A percentile compares a stretch with the other conserved stretches of the same genome.
These are phyloP conservation scores for Phytophthora niederhauseri DNA, from an alignment of 352 stramenopile genomes.

Conservation along the genomic window DNA sequence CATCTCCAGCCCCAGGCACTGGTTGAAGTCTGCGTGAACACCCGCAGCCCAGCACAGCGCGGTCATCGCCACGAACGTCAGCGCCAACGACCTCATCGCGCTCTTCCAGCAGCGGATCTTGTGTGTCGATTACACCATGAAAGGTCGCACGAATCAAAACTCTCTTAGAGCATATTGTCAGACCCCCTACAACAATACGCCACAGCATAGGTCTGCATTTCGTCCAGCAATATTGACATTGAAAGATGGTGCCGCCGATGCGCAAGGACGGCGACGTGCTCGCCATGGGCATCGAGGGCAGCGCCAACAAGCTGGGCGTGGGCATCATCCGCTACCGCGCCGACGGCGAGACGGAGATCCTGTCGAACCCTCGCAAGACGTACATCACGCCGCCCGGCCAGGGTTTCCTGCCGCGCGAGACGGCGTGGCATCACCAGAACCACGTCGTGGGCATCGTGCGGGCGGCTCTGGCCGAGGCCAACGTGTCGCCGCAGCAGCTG, in stretches of 20 bases:
- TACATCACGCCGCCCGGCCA: constrained; percentile 98
- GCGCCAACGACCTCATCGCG: constrained; percentile 14
- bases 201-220: constrained; percentile 30
- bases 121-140: constrained; percentile 13
- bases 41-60: constrained; percentile 12
- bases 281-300: constrained; percentile 98
- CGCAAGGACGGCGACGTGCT: constrained; percentile 83
- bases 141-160: constrained; percentile 28
- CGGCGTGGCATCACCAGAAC: constrained; percentile 98
- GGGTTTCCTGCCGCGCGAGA: constrained; percentile 99
- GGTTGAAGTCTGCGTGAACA: constrained; percentile 44
- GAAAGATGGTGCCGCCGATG: constrained; percentile 32
- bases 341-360: constrained; percentile 91
- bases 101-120: constrained; percentile 11
- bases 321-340: constrained; percentile 78
- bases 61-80: constrained; percentile 1
- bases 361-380: constrained; percentile 99
- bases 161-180: not conserved
- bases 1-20: constrained; percentile 66
- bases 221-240: constrained; percentile 27
- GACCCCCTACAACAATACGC: not conserved
- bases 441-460: constrained; percentile 96
- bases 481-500: constrained; percentile 83
- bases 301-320: constrained; percentile 98
- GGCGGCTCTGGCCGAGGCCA: constrained; percentile 94